Conservation (phyloP, 1,139 yeast genomes). For the Geotrichum candidum region DNA sequence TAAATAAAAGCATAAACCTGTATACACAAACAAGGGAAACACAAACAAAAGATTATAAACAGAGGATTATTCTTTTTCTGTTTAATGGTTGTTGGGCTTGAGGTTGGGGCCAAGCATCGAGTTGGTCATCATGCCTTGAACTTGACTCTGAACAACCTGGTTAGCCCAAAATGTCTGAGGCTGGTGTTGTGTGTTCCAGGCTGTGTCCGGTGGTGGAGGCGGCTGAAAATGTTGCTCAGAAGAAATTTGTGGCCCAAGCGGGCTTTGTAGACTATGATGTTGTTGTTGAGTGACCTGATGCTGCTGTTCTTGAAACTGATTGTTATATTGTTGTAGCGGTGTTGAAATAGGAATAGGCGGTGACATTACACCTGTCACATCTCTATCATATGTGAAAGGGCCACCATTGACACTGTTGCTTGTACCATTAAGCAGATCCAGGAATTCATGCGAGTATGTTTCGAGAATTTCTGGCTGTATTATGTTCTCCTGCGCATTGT, state of each 20-base stretch:
- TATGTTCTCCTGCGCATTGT: background rate
- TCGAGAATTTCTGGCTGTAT: constrained; percentile 4
- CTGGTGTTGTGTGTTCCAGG: background rate
- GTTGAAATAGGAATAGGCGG: background rate
- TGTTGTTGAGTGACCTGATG: background rate
- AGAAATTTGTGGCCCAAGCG: background rate
- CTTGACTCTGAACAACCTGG: background rate
- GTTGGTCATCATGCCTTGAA: background rate
- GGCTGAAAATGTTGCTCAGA: background rate
- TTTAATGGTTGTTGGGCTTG: background rate
- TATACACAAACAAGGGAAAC: too few species aligned
- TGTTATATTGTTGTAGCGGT: background rate
- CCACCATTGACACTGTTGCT: background rate
- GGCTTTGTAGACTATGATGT: background rate
- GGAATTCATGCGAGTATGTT: constrained; percentile 1
- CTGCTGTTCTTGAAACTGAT: background rate
- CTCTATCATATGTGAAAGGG: background rate
- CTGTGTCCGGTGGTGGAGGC: background rate
- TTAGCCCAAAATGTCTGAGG: background rate
- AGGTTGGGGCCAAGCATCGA: background rate
- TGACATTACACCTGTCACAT: background rate
- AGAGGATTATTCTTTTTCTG: background rate
- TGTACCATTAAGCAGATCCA: constrained; percentile 3
- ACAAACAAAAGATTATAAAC: background rate
- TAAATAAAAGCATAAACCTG: background rate